These are phyloP conservation scores for Lactifluus rugatus DNA, from an alignment of 768 basidiomycete genomes.

Conservation along the genomic window DNA sequence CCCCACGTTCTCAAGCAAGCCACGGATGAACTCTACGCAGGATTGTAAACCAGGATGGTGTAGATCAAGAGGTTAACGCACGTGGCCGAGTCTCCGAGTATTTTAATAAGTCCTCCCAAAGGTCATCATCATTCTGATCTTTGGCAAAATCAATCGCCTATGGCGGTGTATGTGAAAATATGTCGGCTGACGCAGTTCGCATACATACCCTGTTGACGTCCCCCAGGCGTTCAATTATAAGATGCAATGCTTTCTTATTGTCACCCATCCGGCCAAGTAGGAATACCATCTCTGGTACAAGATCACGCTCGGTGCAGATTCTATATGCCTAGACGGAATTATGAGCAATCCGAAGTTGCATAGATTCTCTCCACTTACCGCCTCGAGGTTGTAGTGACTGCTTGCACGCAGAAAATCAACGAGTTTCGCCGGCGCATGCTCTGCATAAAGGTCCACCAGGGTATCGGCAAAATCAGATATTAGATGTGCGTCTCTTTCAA, in stretches of 20 bases:
- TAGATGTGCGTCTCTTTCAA: slow-evolving; percentile 75
- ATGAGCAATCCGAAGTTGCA: not conserved
- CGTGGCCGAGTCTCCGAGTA: slow-evolving; percentile 93
- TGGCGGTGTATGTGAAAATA: not conserved
- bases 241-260: slow-evolving; percentile 85
- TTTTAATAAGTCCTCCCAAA: slow-evolving; percentile 92
- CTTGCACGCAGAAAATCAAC: slow-evolving; percentile 90
- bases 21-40: slow-evolving; percentile 78
- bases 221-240: slow-evolving; percentile 91
- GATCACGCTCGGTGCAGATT: slow-evolving; percentile 74
- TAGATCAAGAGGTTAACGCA: slow-evolving; percentile 27
- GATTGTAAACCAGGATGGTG: not conserved
- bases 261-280: slow-evolving; percentile 96
- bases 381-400: slow-evolving; percentile 84
- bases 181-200: not conserved
- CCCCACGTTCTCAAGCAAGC: slow-evolving; percentile 90
- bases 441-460: slow-evolving; percentile 89
- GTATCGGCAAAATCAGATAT: slow-evolving; percentile 76
- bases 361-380: slow-evolving; percentile 32
- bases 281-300: slow-evolving; percentile 96
- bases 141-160: slow-evolving; percentile 89
- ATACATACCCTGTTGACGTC: slow-evolving; percentile 75
- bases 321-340: slow-evolving; percentile 61
- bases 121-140: slow-evolving; percentile 91
- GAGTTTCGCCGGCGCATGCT: slow-evolving; percentile 65